Evolutionary conservation across 106 monocot genomes (phyloP).

Genomic region (Apostasia shenzhenica): DNA sequence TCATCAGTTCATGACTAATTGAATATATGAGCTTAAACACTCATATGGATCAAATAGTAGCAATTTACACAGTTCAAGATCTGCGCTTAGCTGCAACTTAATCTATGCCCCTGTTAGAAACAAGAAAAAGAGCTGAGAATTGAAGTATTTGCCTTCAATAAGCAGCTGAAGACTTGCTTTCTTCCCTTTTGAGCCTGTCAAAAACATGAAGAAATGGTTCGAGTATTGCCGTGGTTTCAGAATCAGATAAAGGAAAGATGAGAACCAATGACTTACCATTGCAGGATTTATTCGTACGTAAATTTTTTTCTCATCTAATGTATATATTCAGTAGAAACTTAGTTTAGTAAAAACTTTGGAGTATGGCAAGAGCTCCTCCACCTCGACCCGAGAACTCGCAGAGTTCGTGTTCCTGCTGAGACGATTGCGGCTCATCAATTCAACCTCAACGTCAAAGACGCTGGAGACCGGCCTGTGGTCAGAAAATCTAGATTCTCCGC

Average conservation of each 20-base stretch:
- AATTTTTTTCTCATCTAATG: neutral
- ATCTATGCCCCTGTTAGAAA: no score
- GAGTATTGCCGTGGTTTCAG: neutral
- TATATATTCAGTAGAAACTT: constrained; percentile 35
- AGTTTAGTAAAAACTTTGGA: constrained; percentile 40
- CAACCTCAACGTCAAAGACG: constrained; percentile 53
- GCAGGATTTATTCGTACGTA: neutral
- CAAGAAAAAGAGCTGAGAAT: neutral
- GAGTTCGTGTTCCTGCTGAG: constrained; percentile 29
- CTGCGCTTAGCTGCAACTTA: no score
- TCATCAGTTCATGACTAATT: no score
- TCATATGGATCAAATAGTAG: no score
- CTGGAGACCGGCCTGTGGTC: constrained; percentile 70
- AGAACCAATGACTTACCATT: neutral
- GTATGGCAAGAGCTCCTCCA: constrained; percentile 58
- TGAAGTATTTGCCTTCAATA: neutral
- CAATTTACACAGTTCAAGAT: no score
- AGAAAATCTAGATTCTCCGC: constrained; percentile 60
- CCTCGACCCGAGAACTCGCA: constrained; percentile 35
- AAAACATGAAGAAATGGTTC: neutral
- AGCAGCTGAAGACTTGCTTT: neutral
- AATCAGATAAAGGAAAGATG: neutral
- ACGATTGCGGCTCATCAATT: constrained; percentile 26
- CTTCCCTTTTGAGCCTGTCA: neutral
- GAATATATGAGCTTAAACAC: no score